Base-by-base conservation (phyloP, 106 monocot species). In the Platanthera guangdongensis region DNA sequence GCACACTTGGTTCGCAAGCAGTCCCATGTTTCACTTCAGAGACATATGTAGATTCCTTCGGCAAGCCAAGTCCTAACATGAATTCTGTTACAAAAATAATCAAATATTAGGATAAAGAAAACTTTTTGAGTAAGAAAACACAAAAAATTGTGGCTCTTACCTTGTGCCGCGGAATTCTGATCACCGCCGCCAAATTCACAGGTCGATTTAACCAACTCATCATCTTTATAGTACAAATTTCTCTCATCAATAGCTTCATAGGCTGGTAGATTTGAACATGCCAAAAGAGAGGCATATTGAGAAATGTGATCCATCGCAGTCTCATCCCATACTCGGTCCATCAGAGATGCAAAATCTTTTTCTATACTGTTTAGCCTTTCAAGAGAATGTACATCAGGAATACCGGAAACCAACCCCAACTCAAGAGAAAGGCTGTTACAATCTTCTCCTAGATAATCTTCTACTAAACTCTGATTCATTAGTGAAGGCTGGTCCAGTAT, bases 1-100 rank as follows among this genome's bases (percentile, higher is more conserved):
- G 76, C 28, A 10, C 45, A 39, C 60, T 74, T 30, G 67, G 81
- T 79, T 77, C 75, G 7, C 54, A 72, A 45, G 69, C 77, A 3
- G 69, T 72, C 2, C 18, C 57, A 28, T 51, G 54, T 49, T 76
- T 57, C 8, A 76, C 78, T 73, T 84, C 69, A 16, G 25, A 32
- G 7, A 67, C 7, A 59, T 79, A 63, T 72, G 59, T 47, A 47
- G 52, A 14, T 51, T 13, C 18, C 59, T 25, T n/a, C 63, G 11
- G 14, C 49, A n/a, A 28, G 52, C 55, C 63, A 64, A 32, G 13
- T 60, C 49, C 39, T 39, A 39, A 39, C 39, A 39, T 39, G 39
- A 39, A 39, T 39, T 39, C 39, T 39, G 30, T 74, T 55, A 21
- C 5, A 39, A 5, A 48, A 47, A 48, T 70, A 7, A 48, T 70